Evolutionary conservation across 1,284 basidiomycete species (phyloP), one percentile per base, ranked within the genome.

Genomic region (Cryptococcus floricola): DNA sequence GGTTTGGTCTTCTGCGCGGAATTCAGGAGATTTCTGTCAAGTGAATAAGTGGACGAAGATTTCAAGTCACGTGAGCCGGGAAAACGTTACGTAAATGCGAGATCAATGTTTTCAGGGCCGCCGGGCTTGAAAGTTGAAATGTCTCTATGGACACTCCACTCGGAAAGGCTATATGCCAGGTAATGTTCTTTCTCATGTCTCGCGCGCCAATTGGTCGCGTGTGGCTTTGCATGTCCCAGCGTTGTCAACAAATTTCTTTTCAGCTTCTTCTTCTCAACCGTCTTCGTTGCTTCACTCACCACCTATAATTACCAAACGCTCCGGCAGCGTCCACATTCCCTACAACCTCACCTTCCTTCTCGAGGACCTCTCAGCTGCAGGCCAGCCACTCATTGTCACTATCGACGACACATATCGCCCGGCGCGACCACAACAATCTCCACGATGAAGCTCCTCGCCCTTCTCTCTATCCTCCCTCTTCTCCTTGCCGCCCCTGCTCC

Each of bases 401-500:
- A 9, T n/a, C 19, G 14, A 42, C 39, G 2, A n/a, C 39, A 12
- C 16, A 7, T 13, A 13, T 34, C 46, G 28, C 46, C 46, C n/a
- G 23, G 25, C 28, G 14, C 46, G 14, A 31, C 25, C 9, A 28
- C 19, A n/a, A 12, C 42, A 44, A 12, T 14, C 13, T 28, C 16
- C 51, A 60, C 48, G n/a, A 60, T 60, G 58, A 60, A 54, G 27
- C 55, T 60, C 34, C 52, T 60, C 14, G 49, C 58, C 3, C 52
- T 60, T 37, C 47, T 57, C 52, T 47, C 52, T 16, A 48, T 60
- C 31, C 48, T 60, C 25, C 58, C 55, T 25, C 39, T 60, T 12
- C 48, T 60, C n/a, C 42, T 44, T 23, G 41, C 49, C 16, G 44
- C 57, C 19, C 43, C 43, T 14, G 47, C 58, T 41, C 27, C 47